Evolutionary conservation across 495 filamentous ascomycete genomes (phyloP).

Genomic region (Hypoxylon rickii): DNA sequence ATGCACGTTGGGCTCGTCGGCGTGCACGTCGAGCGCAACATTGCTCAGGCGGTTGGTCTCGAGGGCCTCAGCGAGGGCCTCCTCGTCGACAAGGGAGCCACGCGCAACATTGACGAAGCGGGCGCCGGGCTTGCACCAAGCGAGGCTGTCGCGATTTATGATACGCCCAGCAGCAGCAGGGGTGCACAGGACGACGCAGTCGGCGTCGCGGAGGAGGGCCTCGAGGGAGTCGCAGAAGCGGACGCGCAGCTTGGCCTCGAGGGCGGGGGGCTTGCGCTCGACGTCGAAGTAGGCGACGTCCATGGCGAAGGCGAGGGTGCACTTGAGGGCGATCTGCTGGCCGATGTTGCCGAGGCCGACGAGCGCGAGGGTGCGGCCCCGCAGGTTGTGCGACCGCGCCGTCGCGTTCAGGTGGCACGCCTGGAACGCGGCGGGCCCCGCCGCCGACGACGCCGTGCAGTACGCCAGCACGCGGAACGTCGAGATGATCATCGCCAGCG

Average conservation of each 20-base stretch:
- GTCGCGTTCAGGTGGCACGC: conserved; percentile 63
- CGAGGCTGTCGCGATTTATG: conserved; percentile 55
- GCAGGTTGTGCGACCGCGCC: conserved; percentile 61
- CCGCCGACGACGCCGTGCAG: conserved; percentile 56
- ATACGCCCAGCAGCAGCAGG: conserved; percentile 63
- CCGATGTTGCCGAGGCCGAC: conserved; percentile 74
- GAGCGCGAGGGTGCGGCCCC: conserved; percentile 59
- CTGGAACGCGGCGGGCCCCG: conserved; percentile 47
- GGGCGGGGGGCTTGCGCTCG: conserved; percentile 53
- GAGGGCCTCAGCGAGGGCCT: conserved; percentile 66
- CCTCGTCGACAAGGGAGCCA: conserved; percentile 71
- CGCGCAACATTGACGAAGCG: conserved; percentile 76
- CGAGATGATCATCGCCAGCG: conserved; percentile 65
- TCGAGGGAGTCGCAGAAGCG: conserved; percentile 58
- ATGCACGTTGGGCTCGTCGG: conserved; percentile 58
- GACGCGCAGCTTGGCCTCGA: conserved; percentile 52
- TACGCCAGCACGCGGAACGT: conserved; percentile 68
- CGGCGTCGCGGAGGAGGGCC: conserved; percentile 56
- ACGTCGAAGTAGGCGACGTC: conserved; percentile 70
- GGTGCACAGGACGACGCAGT: conserved; percentile 71
- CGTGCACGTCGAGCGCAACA: conserved; percentile 72
- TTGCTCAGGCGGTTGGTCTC: conserved; percentile 57
- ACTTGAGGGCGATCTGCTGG: conserved; percentile 63
- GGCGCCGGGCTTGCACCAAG: conserved; percentile 58
- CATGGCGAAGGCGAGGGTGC: conserved; percentile 63